Evolutionary conservation across 306 rosid species (phyloP).

Genomic region (Oemleria cerasiformis): DNA sequence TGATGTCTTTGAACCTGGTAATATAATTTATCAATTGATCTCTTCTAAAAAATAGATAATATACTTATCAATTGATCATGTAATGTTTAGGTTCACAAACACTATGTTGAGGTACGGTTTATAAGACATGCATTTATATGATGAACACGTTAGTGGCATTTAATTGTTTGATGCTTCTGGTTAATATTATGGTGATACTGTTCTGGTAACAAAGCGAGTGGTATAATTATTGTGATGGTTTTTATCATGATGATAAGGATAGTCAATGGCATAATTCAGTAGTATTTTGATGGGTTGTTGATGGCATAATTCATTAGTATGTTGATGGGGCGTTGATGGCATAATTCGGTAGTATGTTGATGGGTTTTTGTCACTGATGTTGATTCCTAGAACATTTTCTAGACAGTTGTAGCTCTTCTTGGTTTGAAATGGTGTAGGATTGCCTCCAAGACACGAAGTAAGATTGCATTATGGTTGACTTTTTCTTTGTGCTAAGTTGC

Average conservation of each 20-base stretch:
- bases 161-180: neutral
- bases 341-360: too few species aligned
- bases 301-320: too few species aligned
- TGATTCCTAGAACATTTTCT: neutral
- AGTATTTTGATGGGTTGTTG: neutral
- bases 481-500: neutral
- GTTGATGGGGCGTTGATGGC: too few species aligned
- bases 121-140: neutral
- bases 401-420: neutral
- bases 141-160: neutral
- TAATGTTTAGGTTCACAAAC: neutral
- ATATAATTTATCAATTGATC: neutral
- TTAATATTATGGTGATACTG: neutral
- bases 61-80: neutral
- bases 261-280: neutral
- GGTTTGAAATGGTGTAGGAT: neutral
- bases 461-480: neutral
- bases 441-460: neutral
- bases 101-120: neutral
- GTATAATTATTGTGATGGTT: neutral
- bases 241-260: neutral
- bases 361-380: neutral
- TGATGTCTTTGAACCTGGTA: neutral
- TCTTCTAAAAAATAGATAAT: too few species aligned
- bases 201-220: neutral